Evolutionary conservation across 2,329 filamentous ascomycete species (phyloP).

Genomic region (Diaporthe sp.): DNA sequence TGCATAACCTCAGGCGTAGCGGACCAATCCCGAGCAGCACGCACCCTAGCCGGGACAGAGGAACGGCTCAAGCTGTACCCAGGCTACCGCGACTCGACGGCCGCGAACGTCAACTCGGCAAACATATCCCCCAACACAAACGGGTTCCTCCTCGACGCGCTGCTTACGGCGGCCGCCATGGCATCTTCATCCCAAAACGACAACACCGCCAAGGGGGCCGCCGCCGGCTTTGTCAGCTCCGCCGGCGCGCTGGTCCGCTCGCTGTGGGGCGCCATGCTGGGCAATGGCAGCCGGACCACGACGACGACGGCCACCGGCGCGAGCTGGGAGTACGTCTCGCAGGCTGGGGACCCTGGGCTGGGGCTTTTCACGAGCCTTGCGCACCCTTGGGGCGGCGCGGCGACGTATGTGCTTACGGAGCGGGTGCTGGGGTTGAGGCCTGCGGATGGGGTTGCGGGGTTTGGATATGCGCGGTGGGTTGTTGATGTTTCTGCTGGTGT

Average conservation of each 20-base stretch:
- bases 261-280: slow-evolving; percentile 55
- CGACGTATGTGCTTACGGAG: slow-evolving; percentile 55
- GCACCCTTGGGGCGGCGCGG: slow-evolving; percentile 57
- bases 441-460: not conserved
- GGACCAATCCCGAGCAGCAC: not conserved
- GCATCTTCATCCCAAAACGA: slow-evolving; percentile 34
- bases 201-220: slow-evolving; percentile 40
- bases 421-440: slow-evolving; percentile 38
- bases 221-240: slow-evolving; percentile 45
- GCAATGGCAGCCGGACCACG: slow-evolving; percentile 37
- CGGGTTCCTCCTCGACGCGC: slow-evolving; percentile 50
- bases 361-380: slow-evolving; percentile 53
- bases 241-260: slow-evolving; percentile 27
- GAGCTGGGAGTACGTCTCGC: slow-evolving; percentile 57
- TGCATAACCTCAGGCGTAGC: slow-evolving; percentile 39
- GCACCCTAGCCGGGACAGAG: slow-evolving; percentile 31
- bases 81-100: slow-evolving; percentile 39
- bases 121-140: slow-evolving; percentile 58
- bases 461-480: not conserved
- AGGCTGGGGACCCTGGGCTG: slow-evolving; percentile 51
- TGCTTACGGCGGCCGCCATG: slow-evolving; percentile 42
- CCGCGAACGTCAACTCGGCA: not conserved
- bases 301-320: slow-evolving; percentile 49
- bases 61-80: slow-evolving; percentile 30
- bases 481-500: not conserved